phyloP scores from a whole-genome alignment of 192 early-diverging fungal genomes.

The Phycomyces blakesleeanus region DNA sequence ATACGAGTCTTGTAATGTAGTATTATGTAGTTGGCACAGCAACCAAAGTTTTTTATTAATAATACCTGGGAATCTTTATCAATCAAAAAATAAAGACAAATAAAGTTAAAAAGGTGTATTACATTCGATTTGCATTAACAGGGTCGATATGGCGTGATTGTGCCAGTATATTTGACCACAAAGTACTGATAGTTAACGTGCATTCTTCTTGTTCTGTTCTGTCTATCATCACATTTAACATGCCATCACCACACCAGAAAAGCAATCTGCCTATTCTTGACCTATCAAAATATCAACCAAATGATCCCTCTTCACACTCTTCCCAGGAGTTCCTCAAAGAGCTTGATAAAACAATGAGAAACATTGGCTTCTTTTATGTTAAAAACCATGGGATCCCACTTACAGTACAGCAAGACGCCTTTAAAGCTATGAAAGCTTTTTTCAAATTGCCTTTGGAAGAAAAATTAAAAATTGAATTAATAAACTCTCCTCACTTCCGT shows the following conservation, averaged over 20 bases:
- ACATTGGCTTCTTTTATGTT: constrained; percentile 60
- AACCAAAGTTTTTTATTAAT: too few species aligned
- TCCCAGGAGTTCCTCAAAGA: constrained; percentile 35
- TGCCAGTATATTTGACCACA: too few species aligned
- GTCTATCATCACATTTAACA: background rate
- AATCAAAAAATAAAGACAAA: too few species aligned
- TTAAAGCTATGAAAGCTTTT: constrained; percentile 39
- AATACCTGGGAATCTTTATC: too few species aligned
- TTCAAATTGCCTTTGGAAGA: constrained; percentile 54
- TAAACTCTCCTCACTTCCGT: constrained; percentile 53
- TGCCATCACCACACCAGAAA: background rate
- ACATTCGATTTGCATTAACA: too few species aligned
- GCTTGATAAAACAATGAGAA: constrained; percentile 47
- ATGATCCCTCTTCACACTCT: constrained; percentile 16
- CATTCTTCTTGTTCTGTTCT: background rate
- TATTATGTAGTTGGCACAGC: too few species aligned
- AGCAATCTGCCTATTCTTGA: constrained; percentile 20
- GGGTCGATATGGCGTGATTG: too few species aligned
- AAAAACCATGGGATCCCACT: constrained; percentile 36
- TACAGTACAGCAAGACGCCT: constrained; percentile 25
- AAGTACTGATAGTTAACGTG: background rate
- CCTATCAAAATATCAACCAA: constrained; percentile 6
- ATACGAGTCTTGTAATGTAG: too few species aligned
- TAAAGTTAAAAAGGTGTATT: too few species aligned
- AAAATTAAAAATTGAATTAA: constrained; percentile 52